Base-by-base conservation (phyloP, 441 rosid genomes). In the Gossypium lobatum region DNA sequence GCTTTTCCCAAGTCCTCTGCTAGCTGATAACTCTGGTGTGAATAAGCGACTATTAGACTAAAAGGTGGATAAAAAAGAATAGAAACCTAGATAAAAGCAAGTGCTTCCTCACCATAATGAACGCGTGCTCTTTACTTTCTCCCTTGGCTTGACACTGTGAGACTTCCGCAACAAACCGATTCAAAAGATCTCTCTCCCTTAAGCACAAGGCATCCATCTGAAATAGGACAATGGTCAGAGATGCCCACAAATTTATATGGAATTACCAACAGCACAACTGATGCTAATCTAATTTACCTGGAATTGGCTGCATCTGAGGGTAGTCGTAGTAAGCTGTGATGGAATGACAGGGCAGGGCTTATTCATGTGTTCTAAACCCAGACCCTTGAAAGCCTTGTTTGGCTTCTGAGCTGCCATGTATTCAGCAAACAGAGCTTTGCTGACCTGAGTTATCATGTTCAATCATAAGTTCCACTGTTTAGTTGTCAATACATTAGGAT, bases 1-100 rank as follows among this genome's bases (percentile, higher is more conserved):
- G 98, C 99, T 86, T 87, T 87, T 61, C 92, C 95, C 71, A 95
- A 76, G 83, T 95, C 99, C 80, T 90, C 95, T 31, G 96, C 96
- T 28, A 91, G 90, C 83, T 89, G 88, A 80, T 93, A 87, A 78
- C 81, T 81, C 98, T 95, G 86, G 70, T 6, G 64, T 10, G 20
- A 72, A 46, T 6, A 55, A 54, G 37, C 28, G 52, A 55, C 2
- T 57, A 72, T 75, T 52, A 65, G 84, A 75, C 55, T 9, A 20
- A 28, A 61, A 18, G 39, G 71, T 16, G 42, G 59, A 67, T 72
- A n/a, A 59, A 20, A 21, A 3, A 54, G 17, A 13, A 31, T 5
- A 68, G 18, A 25, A 62, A 37, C 7, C 71, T 18, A 17, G 18
- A 57, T 64, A 69, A 8, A 64, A 55, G 54, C 52, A 57, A 74